These are phyloP conservation scores for Kandelia obovata DNA, from an alignment of 345 rosid species.

Conservation along the genomic window DNA sequence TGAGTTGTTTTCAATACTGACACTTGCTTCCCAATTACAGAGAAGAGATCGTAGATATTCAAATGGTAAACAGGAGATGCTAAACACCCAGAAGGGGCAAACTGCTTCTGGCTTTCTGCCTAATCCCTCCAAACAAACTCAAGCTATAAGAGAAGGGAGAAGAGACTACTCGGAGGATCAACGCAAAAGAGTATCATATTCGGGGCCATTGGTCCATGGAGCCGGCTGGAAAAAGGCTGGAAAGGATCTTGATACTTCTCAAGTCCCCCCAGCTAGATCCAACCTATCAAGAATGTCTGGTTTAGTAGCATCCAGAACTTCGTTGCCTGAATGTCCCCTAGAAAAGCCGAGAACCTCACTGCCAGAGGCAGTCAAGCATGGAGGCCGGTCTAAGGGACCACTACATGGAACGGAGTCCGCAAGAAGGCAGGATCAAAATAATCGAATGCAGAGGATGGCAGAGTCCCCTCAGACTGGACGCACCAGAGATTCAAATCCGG, in stretches of 20 bases:
- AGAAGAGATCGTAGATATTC: constrained; percentile 29
- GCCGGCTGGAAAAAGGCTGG: constrained; percentile 31
- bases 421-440: constrained; percentile 34
- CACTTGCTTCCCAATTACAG: constrained; percentile 29
- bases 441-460: constrained; percentile 19
- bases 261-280: constrained; percentile 22
- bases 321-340: constrained; percentile 29
- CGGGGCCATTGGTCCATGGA: constrained; percentile 56
- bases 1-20: neutral
- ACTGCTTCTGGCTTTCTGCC: constrained; percentile 37
- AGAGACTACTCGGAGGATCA: constrained; percentile 34
- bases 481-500: constrained; percentile 39
- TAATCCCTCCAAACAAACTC: constrained; percentile 34
- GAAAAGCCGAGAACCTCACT: constrained; percentile 31
- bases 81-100: constrained; percentile 29
- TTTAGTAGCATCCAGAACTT: constrained; percentile 43
- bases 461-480: constrained; percentile 34
- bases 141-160: constrained; percentile 34
- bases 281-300: constrained; percentile 45
- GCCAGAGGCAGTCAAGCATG: constrained; percentile 28
- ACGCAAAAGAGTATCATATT: constrained; percentile 42
- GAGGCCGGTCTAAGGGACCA: constrained; percentile 25
- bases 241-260: constrained; percentile 32
- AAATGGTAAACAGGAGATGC: constrained; percentile 32
- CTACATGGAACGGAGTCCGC: constrained; percentile 21